Evolutionary conservation across 495 filamentous ascomycete genomes (phyloP).

Genomic region (Aspergillus kassunensis): DNA sequence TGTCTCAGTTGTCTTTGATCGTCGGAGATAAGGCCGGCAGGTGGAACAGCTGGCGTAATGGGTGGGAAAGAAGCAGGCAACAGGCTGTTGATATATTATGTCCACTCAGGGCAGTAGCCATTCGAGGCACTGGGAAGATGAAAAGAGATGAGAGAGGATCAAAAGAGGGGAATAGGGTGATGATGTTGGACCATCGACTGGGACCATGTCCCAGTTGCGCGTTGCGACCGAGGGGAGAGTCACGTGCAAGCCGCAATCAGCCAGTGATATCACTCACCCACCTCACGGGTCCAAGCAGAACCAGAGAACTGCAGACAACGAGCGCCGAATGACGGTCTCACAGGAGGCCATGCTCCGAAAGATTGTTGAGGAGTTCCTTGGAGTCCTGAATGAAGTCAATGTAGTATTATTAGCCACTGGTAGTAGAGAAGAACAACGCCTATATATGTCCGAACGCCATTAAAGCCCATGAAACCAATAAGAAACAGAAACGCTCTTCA

Average conservation of each 20-base stretch:
- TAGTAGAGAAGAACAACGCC: constrained; percentile 22
- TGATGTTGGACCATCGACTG: constrained; percentile 10
- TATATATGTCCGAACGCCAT: constrained; percentile 32
- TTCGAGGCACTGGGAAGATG: constrained; percentile 13
- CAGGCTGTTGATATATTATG: constrained; percentile 6
- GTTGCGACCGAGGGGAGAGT: constrained; percentile 28
- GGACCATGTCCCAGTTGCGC: constrained; percentile 14
- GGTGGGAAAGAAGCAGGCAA: constrained; percentile 8
- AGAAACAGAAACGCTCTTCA: constrained; percentile 23
- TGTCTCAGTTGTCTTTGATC: constrained; percentile 5
- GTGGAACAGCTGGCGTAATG: constrained; percentile 6
- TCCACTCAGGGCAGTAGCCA: constrained; percentile 9
- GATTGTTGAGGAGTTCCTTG: constrained; percentile 27
- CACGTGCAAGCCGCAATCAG: constrained; percentile 32
- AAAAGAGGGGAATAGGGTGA: constrained; percentile 12
- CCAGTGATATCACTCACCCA: constrained; percentile 43
- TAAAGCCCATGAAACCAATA: constrained; percentile 18
- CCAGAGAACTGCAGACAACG: constrained; percentile 17
- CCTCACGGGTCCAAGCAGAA: constrained; percentile 34
- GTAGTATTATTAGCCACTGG: constrained; percentile 35
- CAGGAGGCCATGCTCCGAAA: constrained; percentile 25
- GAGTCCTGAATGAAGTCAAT: constrained; percentile 27
- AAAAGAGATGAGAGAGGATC: constrained; percentile 2
- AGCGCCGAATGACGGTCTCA: constrained; percentile 8
- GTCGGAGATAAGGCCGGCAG: constrained; percentile 25